A percentile compares a stretch with the other conserved stretches of the same genome.
phyloP scores from a whole-genome alignment of 2,329 filamentous ascomycete genomes.

The Penicillium sp. region DNA sequence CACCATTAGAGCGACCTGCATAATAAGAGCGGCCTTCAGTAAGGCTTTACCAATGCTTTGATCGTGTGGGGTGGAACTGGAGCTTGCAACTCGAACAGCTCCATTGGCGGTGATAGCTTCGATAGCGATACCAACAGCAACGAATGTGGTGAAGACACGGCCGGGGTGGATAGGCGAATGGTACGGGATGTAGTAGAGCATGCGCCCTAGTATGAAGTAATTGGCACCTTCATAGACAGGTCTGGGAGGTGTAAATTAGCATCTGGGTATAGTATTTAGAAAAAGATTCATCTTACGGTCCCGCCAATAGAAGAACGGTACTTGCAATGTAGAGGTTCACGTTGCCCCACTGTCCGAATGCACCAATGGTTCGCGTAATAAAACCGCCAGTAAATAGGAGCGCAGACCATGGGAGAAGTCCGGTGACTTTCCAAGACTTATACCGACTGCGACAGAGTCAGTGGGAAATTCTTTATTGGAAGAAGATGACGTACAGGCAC shows the following conservation, averaged over 20 bases:
- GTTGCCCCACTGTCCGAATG: slow-evolving; percentile 42
- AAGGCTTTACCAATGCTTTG: slow-evolving; percentile 50
- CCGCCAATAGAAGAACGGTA: slow-evolving; percentile 44
- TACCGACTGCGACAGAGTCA: slow-evolving; percentile 36
- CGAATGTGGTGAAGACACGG: slow-evolving; percentile 62
- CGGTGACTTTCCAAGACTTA: slow-evolving; percentile 47
- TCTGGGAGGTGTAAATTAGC: slow-evolving; percentile 17
- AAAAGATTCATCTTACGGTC: slow-evolving; percentile 35
- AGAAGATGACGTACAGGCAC: slow-evolving; percentile 32
- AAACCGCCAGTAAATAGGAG: slow-evolving; percentile 46
- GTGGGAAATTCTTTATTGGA: neutral
- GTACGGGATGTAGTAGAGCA: slow-evolving; percentile 57
- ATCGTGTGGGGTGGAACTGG: slow-evolving; percentile 36
- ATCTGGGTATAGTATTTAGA: neutral
- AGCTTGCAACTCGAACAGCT: slow-evolving; percentile 51
- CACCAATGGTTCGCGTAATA: slow-evolving; percentile 39
- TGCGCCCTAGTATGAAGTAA: slow-evolving; percentile 57
- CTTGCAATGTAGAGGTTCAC: slow-evolving; percentile 44
- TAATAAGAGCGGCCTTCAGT: slow-evolving; percentile 54
- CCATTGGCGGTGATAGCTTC: slow-evolving; percentile 56
- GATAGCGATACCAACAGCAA: slow-evolving; percentile 57
- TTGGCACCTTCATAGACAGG: slow-evolving; percentile 52
- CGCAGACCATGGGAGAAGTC: slow-evolving; percentile 47
- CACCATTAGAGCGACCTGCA: slow-evolving; percentile 56
- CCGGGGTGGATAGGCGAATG: slow-evolving; percentile 57